Conservation (phyloP, 805 yeast genomes). For the Schizosaccharomyces japonicus region DNA sequence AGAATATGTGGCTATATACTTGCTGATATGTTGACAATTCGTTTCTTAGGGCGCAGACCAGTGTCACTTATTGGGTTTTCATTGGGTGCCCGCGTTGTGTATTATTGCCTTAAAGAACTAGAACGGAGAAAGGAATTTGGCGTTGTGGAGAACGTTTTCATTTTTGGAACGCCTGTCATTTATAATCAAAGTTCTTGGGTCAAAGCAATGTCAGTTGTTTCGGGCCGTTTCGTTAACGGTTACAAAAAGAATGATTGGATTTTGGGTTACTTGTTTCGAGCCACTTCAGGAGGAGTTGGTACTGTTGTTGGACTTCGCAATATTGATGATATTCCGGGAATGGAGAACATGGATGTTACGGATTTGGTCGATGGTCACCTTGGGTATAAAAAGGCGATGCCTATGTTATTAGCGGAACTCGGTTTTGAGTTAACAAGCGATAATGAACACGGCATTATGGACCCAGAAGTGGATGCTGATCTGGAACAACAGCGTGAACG, state of each 20-base stretch:
- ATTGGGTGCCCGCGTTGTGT: constrained; percentile 11
- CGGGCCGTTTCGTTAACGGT: constrained; percentile 10
- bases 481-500: constrained; percentile 57
- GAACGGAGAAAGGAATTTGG: constrained; percentile 8
- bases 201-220: constrained; percentile 7
- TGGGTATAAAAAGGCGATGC: constrained; percentile 38
- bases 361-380: constrained; percentile 1
- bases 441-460: constrained; percentile 61
- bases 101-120: constrained; percentile 8
- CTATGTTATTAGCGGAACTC: constrained; percentile 40
- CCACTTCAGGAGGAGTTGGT: constrained; percentile 6
- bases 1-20: constrained; percentile 8
- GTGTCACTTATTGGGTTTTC: constrained; percentile 10
- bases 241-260: constrained; percentile 8
- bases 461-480: constrained; percentile 20
- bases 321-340: constrained; percentile 3
- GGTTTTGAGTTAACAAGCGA: constrained; percentile 72
- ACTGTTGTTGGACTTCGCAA: constrained; percentile 10
- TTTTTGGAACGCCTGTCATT: constrained; percentile 9
- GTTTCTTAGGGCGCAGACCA: constrained; percentile 9
- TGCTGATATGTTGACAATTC: constrained; percentile 8
- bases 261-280: constrained; percentile 8
- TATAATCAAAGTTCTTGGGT: constrained; percentile 7
- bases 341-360: constrained; percentile 3
- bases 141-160: constrained; percentile 8